Percentiles rank a stretch among this genome's conserved stretches.
Conservation (phyloP, 805 yeast genomes). For the Kluyveromyces dobzhanskii region DNA sequence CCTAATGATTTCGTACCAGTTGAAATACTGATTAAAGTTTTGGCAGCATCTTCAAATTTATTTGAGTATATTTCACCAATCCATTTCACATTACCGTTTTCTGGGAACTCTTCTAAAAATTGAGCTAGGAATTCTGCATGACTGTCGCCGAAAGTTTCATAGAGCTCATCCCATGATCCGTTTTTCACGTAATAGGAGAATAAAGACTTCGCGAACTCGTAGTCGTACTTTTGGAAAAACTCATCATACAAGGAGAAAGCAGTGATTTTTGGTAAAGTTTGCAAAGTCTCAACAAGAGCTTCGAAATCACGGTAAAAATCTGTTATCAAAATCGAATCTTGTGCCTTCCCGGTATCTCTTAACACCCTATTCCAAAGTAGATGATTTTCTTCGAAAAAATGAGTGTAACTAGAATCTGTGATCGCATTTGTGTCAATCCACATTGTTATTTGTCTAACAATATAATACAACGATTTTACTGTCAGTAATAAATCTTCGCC, state of each 20-base stretch:
- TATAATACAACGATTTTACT: slow-evolving; percentile 36
- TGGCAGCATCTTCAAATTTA: slow-evolving; percentile 43
- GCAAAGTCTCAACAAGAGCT: slow-evolving; percentile 44
- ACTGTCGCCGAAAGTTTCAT: slow-evolving; percentile 50
- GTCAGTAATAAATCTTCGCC: slow-evolving; percentile 27
- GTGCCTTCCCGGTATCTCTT: slow-evolving; percentile 39
- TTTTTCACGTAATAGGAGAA: slow-evolving; percentile 49
- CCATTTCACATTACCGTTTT: slow-evolving; percentile 60
- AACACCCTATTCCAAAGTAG: slow-evolving; percentile 52
- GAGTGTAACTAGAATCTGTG: slow-evolving; percentile 14
- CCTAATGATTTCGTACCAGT: slow-evolving; percentile 35
- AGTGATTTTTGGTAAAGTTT: slow-evolving; percentile 34
- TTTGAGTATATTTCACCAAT: slow-evolving; percentile 50
- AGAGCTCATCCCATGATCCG: slow-evolving; percentile 44
- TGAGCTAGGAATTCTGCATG: slow-evolving; percentile 35
- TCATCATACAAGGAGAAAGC: slow-evolving; percentile 40
- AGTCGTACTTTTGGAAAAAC: slow-evolving; percentile 56
- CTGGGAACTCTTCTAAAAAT: slow-evolving; percentile 41
- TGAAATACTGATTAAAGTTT: slow-evolving; percentile 36
- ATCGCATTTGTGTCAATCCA: slow-evolving; percentile 25
- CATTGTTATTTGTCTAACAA: slow-evolving; percentile 27
- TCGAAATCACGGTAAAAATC: slow-evolving; percentile 59
- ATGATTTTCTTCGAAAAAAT: slow-evolving; percentile 22
- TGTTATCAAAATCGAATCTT: slow-evolving; percentile 51
- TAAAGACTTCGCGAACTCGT: slow-evolving; percentile 56